Conservation (phyloP, 768 basidiomycete genomes). For the Xerocomellus dryophilus region DNA sequence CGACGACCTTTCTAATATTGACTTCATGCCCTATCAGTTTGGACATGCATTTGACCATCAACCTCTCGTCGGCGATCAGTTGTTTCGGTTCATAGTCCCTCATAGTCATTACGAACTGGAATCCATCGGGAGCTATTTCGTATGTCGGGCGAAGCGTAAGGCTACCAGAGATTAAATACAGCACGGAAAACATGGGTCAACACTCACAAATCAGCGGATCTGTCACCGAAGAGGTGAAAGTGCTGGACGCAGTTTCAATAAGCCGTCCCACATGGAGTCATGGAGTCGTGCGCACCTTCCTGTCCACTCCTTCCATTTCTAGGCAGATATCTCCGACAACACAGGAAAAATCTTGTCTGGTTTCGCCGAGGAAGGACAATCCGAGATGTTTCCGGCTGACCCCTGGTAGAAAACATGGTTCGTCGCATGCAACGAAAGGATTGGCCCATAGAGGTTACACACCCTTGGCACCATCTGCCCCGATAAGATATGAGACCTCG, state of each 20-base stretch:
- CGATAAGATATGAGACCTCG: constrained; percentile 36
- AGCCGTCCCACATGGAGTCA: background rate
- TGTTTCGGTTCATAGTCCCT: constrained; percentile 12
- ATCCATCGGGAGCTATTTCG: constrained; percentile 22
- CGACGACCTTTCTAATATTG: constrained; percentile 28
- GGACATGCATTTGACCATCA: constrained; percentile 31
- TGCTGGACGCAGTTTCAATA: constrained; percentile 10
- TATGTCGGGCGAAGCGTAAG: constrained; percentile 15
- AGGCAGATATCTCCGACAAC: constrained; percentile 39
- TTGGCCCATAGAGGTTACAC: background rate
- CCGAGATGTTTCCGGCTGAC: constrained; percentile 40
- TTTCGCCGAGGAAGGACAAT: constrained; percentile 42
- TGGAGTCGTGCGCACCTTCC: constrained; percentile 15
- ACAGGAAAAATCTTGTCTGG: constrained; percentile 22
- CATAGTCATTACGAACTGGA: constrained; percentile 8
- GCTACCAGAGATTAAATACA: background rate
- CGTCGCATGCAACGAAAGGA: background rate
- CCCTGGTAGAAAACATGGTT: constrained; percentile 17
- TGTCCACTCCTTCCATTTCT: constrained; percentile 26
- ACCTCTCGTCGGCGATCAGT: constrained; percentile 20
- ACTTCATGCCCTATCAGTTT: constrained; percentile 30
- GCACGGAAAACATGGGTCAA: background rate
- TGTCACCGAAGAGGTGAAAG: constrained; percentile 22
- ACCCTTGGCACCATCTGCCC: constrained; percentile 41
- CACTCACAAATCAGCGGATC: constrained; percentile 5